Percentiles rank a stretch among this genome's conserved stretches.
These are phyloP conservation scores for Boletus insuetus DNA, from an alignment of 768 basidiomycete species.

Conservation along the genomic window DNA sequence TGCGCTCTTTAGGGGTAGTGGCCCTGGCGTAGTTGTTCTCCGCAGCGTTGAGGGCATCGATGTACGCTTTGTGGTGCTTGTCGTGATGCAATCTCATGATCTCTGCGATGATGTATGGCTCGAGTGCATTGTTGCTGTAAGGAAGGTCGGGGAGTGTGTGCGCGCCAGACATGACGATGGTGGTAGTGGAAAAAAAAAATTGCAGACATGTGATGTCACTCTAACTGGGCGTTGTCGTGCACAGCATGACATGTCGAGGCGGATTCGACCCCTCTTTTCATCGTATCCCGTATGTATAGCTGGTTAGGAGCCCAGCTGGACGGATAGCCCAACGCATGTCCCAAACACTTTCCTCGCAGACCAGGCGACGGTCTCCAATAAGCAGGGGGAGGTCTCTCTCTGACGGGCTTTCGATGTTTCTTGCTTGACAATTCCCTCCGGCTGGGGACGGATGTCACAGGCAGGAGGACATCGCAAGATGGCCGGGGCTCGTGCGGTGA, in stretches of 20 bases:
- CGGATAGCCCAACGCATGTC: conserved; percentile 33
- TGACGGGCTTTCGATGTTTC: conserved; percentile 10
- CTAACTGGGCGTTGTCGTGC: neutral
- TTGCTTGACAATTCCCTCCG: neutral
- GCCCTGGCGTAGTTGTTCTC: conserved; percentile 75
- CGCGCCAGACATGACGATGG: conserved; percentile 36
- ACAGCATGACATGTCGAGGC: conserved; percentile 19
- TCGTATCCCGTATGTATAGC: conserved; percentile 25
- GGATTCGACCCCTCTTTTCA: conserved; percentile 22
- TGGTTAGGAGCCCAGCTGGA: conserved; percentile 25
- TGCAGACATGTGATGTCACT: conserved; percentile 1
- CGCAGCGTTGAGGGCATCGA: conserved; percentile 66
- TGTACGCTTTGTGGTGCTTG: conserved; percentile 96
- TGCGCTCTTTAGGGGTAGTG: conserved; percentile 53
- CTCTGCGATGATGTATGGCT: conserved; percentile 85
- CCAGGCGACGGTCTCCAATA: conserved; percentile 29
- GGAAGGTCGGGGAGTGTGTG: conserved; percentile 73
- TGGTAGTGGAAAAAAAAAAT: neutral
- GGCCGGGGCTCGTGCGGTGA: conserved; percentile 27
- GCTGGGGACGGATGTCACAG: conserved; percentile 8
- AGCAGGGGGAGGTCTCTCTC: conserved; percentile 20
- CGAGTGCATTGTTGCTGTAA: conserved; percentile 85
- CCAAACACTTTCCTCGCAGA: conserved; percentile 24
- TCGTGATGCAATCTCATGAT: conserved; percentile 95
- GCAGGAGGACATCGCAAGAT: conserved; percentile 20